These are phyloP conservation scores for Clonostachys sp. DNA, from an alignment of 2,329 filamentous ascomycete genomes.

Conservation along the genomic window DNA sequence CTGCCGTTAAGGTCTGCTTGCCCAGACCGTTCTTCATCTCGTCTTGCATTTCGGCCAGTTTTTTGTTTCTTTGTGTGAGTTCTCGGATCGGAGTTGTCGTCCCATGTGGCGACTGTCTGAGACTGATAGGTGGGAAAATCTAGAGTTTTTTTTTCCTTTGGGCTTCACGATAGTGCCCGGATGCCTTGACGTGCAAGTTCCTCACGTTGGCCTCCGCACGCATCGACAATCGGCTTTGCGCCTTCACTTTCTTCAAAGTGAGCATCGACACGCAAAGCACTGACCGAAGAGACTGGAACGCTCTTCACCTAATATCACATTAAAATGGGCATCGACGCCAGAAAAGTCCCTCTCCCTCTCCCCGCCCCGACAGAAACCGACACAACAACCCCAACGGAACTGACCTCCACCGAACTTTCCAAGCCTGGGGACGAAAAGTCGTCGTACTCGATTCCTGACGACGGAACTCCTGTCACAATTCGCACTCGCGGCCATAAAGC, in stretches of 20 bases:
- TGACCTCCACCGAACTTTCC: constrained; percentile 62
- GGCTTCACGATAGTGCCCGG: neutral
- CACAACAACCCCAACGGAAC: constrained; percentile 60
- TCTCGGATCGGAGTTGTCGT: neutral
- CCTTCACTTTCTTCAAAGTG: no score
- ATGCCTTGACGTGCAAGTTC: no score
- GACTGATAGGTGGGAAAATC: neutral
- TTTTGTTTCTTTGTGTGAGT: neutral
- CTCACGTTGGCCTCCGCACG: no score
- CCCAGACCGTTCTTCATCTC: neutral
- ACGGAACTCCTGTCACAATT: constrained; percentile 90
- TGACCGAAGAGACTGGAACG: no score
- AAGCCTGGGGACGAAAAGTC: constrained; percentile 65
- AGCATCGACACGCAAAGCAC: no score
- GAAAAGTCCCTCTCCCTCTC: constrained; percentile 56
- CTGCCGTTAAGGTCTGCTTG: neutral
- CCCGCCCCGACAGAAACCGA: constrained; percentile 76
- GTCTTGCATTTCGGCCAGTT: neutral
- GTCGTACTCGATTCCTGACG: constrained; percentile 75
- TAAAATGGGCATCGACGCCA: constrained; percentile 50
- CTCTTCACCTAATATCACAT: neutral
- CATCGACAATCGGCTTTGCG: no score
- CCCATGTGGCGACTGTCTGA: constrained; percentile 1
- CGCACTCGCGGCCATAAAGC: constrained; percentile 63
- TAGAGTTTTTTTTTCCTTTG: neutral